Evolutionary conservation across 306 rosid species (phyloP), one percentile per base, ranked within the genome.

Genomic region (Dalbergia cochinchinensis): DNA sequence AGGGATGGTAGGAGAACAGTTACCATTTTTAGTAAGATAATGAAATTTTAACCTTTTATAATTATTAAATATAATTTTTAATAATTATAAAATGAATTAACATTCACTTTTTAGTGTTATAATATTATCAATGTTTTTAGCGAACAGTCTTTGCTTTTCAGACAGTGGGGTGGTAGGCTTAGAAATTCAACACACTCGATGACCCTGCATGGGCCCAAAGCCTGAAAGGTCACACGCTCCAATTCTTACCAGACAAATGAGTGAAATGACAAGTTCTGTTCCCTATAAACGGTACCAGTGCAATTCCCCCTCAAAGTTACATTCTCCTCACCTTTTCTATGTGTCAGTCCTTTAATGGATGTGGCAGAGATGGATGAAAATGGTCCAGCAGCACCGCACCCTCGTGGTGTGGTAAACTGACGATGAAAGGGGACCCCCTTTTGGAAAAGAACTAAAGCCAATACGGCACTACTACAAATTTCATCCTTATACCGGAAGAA

Each of bases 371-470:
- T n/a, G 35, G 63, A 59, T 20, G 34, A 44, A 51, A 75, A 76
- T 83, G 89, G 91, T 89, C 91, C 91, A 88, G 41, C 85, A 41
- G 11, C 79, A 80, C 7, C 9, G 85, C 71, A 75, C 71, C 80
- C 2, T 11, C 82, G 73, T 76, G 86, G 83, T 0, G 26, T 0
- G 1, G 26, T 22, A 22, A 71, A 75, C 69, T 79, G 14, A 74
- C 74, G 59, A 73, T 33, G 11, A 19, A 20, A 66, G 82, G 87
- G 86, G 48, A 78, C 88, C 89, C 76, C 87, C 48, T 13, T 37
- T 63, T 16, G 58, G 15, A 11, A 31, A 63, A 70, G 6, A 82
- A 53, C 6, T 42, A 65, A 88, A 73, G 69, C 80, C 86, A 37
- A 4, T 37, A 37, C 41, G 41, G 41, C 41, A 37, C 41, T 37